phyloP scores from a whole-genome alignment of 495 filamentous ascomycete species.

The Penicilliopsis zonata region DNA sequence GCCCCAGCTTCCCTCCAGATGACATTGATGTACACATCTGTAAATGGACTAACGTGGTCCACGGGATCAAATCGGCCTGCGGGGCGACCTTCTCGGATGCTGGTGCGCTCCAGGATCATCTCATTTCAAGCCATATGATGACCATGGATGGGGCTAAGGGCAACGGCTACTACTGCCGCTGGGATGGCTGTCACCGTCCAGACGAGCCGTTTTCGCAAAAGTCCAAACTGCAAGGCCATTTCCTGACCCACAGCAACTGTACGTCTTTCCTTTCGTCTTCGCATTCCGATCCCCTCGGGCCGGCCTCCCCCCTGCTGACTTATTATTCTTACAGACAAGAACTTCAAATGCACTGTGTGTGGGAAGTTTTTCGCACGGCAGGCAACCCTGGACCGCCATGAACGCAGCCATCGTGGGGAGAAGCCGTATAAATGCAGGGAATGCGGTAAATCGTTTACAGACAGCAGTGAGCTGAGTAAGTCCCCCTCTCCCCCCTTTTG shows the following conservation, averaged over 20 bases:
- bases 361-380: slow-evolving; percentile 35
- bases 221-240: slow-evolving; percentile 38
- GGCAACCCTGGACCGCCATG: slow-evolving; percentile 35
- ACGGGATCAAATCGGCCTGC: slow-evolving; percentile 21
- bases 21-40: slow-evolving; percentile 25
- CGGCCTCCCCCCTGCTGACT: slow-evolving; percentile 2
- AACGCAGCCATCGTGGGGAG: slow-evolving; percentile 41
- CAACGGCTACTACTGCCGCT: slow-evolving; percentile 36
- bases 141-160: slow-evolving; percentile 32
- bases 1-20: slow-evolving; percentile 22
- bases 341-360: slow-evolving; percentile 33
- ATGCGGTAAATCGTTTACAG: slow-evolving; percentile 35
- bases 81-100: slow-evolving; percentile 22
- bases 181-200: slow-evolving; percentile 34
- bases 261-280: slow-evolving; percentile 4
- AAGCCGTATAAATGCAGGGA: slow-evolving; percentile 35
- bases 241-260: slow-evolving; percentile 38
- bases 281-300: not conserved
- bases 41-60: slow-evolving; percentile 20
- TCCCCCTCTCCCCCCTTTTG: not conserved
- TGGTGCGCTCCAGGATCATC: slow-evolving; percentile 31
- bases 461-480: slow-evolving; percentile 38
- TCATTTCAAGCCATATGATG: slow-evolving; percentile 26
- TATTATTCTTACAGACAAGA: slow-evolving; percentile 23
- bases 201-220: slow-evolving; percentile 38